Evolutionary conservation across 2,329 filamentous ascomycete genomes (phyloP).

Genomic region (Trichoderma lentiforme): DNA sequence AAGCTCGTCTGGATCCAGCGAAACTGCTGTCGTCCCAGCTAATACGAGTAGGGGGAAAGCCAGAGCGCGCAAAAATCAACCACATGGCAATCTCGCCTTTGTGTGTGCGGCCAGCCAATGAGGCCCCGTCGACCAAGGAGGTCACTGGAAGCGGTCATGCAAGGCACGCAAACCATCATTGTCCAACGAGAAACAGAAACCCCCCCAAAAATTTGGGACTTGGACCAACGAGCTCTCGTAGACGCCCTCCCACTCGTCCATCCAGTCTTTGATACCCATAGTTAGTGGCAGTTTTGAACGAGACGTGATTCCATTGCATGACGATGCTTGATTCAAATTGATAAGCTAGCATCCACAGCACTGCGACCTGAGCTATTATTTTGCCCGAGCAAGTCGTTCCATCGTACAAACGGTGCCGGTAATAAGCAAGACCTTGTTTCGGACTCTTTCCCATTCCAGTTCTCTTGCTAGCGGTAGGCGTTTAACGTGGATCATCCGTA

Average conservation of each 20-base stretch:
- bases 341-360: background rate
- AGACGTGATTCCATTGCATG: background rate
- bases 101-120: conserved; percentile 11
- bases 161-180: conserved; percentile 14
- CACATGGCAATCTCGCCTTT: conserved; percentile 16
- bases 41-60: background rate
- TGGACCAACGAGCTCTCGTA: conserved; percentile 3
- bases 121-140: background rate
- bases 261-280: background rate
- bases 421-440: conserved; percentile 5
- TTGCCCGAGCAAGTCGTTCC: background rate
- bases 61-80: background rate
- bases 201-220: background rate
- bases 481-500: background rate
- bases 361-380: background rate
- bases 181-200: background rate
- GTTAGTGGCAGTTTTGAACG: background rate
- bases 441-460: background rate
- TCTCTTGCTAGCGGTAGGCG: background rate
- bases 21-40: background rate
- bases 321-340: background rate
- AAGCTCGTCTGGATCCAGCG: background rate
- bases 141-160: conserved; percentile 14
- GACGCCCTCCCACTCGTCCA: conserved; percentile 2
- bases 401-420: background rate